Percentiles rank a stretch among this genome's conserved stretches.
Evolutionary conservation across 208 protist genomes (phyloP).

Genomic region (Willaertia magna): DNA sequence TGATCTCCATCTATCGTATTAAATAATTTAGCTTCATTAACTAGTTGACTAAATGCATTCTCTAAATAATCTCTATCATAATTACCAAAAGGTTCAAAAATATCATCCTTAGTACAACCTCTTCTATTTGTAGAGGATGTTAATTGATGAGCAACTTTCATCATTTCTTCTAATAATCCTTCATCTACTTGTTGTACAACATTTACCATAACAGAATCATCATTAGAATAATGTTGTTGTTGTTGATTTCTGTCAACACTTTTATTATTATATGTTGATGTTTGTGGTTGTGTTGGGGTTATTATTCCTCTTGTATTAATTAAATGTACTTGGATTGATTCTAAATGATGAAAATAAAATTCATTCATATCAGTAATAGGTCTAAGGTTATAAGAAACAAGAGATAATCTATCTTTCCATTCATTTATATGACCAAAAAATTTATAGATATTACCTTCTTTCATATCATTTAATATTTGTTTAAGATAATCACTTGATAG

Average conservation of each 20-base stretch:
- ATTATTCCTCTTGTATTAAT: neutral
- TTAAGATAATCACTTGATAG: too few relatives aligned
- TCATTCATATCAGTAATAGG: neutral
- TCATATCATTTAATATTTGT: too few relatives aligned
- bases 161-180: neutral
- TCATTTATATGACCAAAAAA: neutral
- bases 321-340: neutral
- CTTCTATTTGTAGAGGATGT: neutral
- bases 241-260: neutral
- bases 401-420: neutral
- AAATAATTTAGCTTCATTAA: neutral
- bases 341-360: neutral
- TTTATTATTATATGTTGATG: neutral
- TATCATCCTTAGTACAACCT: neutral
- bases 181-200: too few relatives aligned
- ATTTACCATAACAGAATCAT: neutral
- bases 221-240: too few relatives aligned
- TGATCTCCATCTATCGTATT: neutral
- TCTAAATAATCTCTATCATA: neutral
- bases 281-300: neutral
- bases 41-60: neutral
- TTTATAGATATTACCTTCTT: neutral
- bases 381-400: neutral
- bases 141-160: neutral
- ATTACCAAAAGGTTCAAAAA: neutral